These are phyloP conservation scores for Phytophthora citrophthora DNA, from an alignment of 352 stramenopile species.

Conservation along the genomic window DNA sequence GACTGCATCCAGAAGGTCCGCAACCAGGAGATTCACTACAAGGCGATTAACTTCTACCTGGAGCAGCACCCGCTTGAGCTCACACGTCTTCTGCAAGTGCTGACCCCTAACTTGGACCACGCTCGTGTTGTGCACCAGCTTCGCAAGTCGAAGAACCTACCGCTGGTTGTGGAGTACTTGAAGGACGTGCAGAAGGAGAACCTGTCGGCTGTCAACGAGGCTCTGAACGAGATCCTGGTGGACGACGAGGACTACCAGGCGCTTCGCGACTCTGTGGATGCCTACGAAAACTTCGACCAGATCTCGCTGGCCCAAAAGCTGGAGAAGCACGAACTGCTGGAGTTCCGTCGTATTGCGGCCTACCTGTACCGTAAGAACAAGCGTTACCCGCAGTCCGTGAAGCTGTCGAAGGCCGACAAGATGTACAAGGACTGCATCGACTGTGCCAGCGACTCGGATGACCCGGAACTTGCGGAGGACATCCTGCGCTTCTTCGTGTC, in stretches of 20 bases:
- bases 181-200: slow-evolving; percentile 99
- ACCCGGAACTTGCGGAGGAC: slow-evolving; percentile 96
- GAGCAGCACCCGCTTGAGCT: slow-evolving; percentile 97
- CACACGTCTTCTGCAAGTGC: slow-evolving; percentile 96
- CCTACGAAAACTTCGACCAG: slow-evolving; percentile 99
- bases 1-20: slow-evolving; percentile 99
- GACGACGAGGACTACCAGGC: slow-evolving; percentile 99
- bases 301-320: slow-evolving; percentile 98
- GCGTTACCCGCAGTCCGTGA: slow-evolving; percentile 97
- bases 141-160: slow-evolving; percentile 96
- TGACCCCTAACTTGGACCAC: slow-evolving; percentile 99
- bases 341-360: slow-evolving; percentile 99
- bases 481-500: slow-evolving; percentile 99
- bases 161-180: slow-evolving; percentile 97
- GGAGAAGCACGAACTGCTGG: slow-evolving; percentile 99
- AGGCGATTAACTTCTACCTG: slow-evolving; percentile 99
- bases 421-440: slow-evolving; percentile 99
- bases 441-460: slow-evolving; percentile 96
- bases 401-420: slow-evolving; percentile 99
- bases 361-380: slow-evolving; percentile 99
- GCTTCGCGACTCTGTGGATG: slow-evolving; percentile 97
- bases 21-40: slow-evolving; percentile 99
- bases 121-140: slow-evolving; percentile 98
- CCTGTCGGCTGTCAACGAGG: slow-evolving; percentile 98
- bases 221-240: slow-evolving; percentile 96